Evolutionary conservation across 2,329 filamentous ascomycete genomes (phyloP).

Genomic region (Xylariaceae sp.): DNA sequence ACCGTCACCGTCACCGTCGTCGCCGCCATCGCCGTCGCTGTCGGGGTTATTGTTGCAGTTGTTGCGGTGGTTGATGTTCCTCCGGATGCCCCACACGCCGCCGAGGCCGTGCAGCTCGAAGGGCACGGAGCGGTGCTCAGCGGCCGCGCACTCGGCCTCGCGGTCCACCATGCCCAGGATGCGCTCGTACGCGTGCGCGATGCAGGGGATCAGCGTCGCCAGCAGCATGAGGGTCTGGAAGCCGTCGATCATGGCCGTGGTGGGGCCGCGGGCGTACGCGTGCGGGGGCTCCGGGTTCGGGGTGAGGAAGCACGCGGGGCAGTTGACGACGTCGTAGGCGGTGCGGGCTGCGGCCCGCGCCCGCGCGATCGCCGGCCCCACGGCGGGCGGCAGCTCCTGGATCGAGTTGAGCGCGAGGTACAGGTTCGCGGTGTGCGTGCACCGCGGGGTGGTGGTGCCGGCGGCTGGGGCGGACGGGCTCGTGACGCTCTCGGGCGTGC

Average conservation of each 20-base stretch:
- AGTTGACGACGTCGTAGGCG: conserved; percentile 56
- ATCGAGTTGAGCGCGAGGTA: conserved; percentile 56
- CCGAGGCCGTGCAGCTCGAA: conserved; percentile 53
- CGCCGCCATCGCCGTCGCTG: not conserved
- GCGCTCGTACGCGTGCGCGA: conserved; percentile 59
- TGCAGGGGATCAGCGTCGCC: conserved; percentile 58
- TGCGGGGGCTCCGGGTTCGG: conserved; percentile 37
- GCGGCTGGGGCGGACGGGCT: conserved; percentile 2
- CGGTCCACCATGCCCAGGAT: conserved; percentile 59
- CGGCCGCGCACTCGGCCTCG: conserved; percentile 50
- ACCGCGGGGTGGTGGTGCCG: conserved; percentile 29
- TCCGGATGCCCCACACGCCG: conserved; percentile 48
- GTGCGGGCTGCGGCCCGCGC: conserved; percentile 51
- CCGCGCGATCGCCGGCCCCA: conserved; percentile 50
- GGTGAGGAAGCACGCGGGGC: conserved; percentile 53
- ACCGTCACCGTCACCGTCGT: not conserved
- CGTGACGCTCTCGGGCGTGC: conserved; percentile 28
- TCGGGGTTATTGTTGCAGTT: too few species aligned
- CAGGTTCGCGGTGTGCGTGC: conserved; percentile 53
- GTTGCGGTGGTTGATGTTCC: too few species aligned
- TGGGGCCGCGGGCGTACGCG: conserved; percentile 26
- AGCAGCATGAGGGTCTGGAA: conserved; percentile 64
- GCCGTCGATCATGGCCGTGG: conserved; percentile 20
- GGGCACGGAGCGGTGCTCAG: conserved; percentile 44
- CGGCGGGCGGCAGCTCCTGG: conserved; percentile 47